Evolutionary conservation across 495 filamentous ascomycete species (phyloP), one percentile per base, ranked within the genome.

Genomic region (Lentithecium fluviatile): DNA sequence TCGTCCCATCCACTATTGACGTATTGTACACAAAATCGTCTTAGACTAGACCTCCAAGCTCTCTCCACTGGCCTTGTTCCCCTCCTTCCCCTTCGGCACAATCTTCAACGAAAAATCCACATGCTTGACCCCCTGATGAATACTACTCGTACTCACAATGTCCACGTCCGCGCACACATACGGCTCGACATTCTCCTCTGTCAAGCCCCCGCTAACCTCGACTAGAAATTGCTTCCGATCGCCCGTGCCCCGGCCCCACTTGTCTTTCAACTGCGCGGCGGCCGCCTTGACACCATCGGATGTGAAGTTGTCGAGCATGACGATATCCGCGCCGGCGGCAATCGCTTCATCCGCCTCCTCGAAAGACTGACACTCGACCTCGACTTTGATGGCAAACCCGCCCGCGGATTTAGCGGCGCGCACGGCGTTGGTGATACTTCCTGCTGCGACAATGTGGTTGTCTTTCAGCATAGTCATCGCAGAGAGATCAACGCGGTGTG

Each of bases 401-500:
- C 85, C 92, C 0, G 84, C 91, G 13, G 84, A 79, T 74, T 90
- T 91, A 2, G 94, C 94, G 1, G 92, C 88, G 57, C 76, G 75
- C 19, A 97, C 91, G 5, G 95, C 94, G 3, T 83, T 76, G 1
- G 87, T 86, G 69, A 97, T 97, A 60, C 78, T 78, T 57, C 83
- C 82, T 6, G 79, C 82, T 38, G 89, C 88, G 88, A 90, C 95
- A 26, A 98, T 84, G 72, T 98, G 94, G 71, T 98, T 98, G 74
- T 98, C 94, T 77, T 98, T 98, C 50, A 98, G 79, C 94, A 98
- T 98, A 23, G 88, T 90, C 94, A 98, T 97, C 43, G 85, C 80
- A 62, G 86, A 90, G 37, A 98, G 76, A 74, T 97, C 95, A 74
- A 96, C 89, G 13, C 94, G 82, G 70, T 98, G 95, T 0, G 86